Conservation (phyloP, 2,329 filamentous ascomycete species). For the Alternaria sp. region DNA sequence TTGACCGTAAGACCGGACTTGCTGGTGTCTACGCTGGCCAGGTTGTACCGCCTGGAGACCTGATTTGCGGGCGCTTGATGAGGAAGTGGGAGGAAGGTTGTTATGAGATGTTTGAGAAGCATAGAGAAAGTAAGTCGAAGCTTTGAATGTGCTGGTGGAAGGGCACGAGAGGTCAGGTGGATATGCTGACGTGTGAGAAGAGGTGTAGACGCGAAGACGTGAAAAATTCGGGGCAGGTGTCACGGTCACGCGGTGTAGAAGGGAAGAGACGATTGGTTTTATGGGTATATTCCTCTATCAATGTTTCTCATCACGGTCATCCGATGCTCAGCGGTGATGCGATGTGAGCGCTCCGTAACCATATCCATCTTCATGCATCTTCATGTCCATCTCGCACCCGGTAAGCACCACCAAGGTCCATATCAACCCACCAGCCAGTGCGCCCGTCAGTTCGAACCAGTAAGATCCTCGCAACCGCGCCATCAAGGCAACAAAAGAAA, state of each 20-base stretch:
- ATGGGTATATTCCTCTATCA: not conserved
- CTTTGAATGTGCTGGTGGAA: not conserved
- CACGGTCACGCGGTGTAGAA: not conserved
- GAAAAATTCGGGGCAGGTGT: not conserved
- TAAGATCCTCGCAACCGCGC: not conserved
- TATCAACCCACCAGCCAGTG: not conserved
- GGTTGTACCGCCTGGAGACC: slow-evolving; percentile 40
- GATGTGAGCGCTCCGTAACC: not conserved
- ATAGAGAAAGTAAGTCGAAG: not conserved
- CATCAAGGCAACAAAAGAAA: not conserved
- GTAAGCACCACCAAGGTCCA: not conserved
- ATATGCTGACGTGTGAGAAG: not conserved
- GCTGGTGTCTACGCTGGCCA: slow-evolving; percentile 40
- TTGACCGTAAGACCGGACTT: slow-evolving; percentile 41
- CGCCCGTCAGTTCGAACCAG: not conserved
- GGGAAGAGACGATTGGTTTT: not conserved
- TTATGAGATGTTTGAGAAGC: slow-evolving; percentile 1
- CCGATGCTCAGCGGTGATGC: not conserved
- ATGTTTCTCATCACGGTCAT: not conserved
- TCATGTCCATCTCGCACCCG: not conserved
- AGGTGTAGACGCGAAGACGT: not conserved
- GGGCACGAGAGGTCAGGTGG: not conserved
- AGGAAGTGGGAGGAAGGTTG: slow-evolving; percentile 26
- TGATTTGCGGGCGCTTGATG: slow-evolving; percentile 17
- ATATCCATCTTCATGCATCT: not conserved